Conservation (phyloP, 2,329 filamentous ascomycete genomes). For the Fusarium mangiferae region DNA sequence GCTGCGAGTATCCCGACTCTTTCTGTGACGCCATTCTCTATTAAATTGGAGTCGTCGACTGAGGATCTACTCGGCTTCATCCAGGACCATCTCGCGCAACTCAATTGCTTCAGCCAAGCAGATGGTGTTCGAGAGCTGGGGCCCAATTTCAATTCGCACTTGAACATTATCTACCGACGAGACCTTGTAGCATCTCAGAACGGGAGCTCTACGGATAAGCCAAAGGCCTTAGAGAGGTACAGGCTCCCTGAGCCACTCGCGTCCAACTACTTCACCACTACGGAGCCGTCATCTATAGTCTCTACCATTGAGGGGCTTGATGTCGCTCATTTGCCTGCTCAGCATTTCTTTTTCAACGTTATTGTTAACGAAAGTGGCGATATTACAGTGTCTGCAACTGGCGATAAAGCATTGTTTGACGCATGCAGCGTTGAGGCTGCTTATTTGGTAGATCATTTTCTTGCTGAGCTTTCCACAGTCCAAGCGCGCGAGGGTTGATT, state of each 20-base stretch:
- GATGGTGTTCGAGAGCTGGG: background rate
- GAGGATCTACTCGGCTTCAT: background rate
- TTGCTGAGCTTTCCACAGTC: background rate
- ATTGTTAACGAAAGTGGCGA: background rate
- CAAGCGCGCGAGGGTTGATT: background rate
- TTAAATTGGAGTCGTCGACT: background rate
- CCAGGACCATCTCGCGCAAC: constrained; percentile 11
- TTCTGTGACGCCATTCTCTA: background rate
- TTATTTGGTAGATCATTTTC: background rate
- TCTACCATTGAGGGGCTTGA: constrained; percentile 3
- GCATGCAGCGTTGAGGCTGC: rapidly evolving
- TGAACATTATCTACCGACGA: constrained; percentile 11
- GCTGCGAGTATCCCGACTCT: background rate
- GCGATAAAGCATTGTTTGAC: background rate
- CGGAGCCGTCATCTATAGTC: background rate
- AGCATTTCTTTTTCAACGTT: constrained; percentile 7
- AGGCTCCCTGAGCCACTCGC: constrained; percentile 13
- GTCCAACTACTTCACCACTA: constrained; percentile 6
- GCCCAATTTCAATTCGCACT: constrained; percentile 5
- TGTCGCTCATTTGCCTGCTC: background rate
- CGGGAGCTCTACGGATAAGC: rapidly evolving
- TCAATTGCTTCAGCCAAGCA: constrained; percentile 1
- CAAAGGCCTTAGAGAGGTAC: background rate
- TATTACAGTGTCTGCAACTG: background rate
- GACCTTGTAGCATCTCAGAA: rapidly evolving